These are phyloP conservation scores for Trichoderma gracile DNA, from an alignment of 2,329 filamentous ascomycete species.

Conservation along the genomic window DNA sequence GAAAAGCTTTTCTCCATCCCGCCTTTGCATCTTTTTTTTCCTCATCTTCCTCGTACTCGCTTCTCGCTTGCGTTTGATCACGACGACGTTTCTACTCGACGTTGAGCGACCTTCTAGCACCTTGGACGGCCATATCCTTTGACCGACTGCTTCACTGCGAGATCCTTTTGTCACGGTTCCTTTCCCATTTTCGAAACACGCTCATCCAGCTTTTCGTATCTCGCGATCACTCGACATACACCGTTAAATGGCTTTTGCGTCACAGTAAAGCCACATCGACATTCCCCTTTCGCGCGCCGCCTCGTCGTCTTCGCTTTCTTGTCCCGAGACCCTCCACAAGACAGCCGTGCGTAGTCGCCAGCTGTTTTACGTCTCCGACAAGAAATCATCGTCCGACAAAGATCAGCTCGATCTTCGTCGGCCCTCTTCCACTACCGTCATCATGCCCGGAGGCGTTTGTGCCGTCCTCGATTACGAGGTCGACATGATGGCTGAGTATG, in stretches of 20 bases:
- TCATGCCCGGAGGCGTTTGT: constrained; percentile 79
- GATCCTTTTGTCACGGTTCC: constrained; percentile 23
- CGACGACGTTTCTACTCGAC: constrained; percentile 17
- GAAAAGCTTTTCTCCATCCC: constrained; percentile 13
- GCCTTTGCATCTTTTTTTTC: constrained; percentile 9
- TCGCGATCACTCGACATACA: constrained; percentile 29
- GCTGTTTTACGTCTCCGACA: constrained; percentile 27
- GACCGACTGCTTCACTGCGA: constrained; percentile 25
- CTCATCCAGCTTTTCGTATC: constrained; percentile 16
- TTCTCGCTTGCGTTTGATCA: constrained; percentile 3
- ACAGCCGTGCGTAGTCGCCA: constrained; percentile 17
- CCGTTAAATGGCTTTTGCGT: constrained; percentile 40
- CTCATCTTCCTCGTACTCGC: constrained; percentile 11
- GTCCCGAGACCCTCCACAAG: constrained; percentile 8
- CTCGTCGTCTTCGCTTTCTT: constrained; percentile 24
- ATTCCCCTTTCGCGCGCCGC: constrained; percentile 20
- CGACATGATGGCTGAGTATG: constrained; percentile 93
- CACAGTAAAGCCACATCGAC: constrained; percentile 31
- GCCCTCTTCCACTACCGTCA: constrained; percentile 41
- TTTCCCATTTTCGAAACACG: constrained; percentile 4
- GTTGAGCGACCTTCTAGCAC: constrained; percentile 14
- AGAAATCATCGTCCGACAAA: constrained; percentile 39
- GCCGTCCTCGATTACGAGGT: constrained; percentile 96
- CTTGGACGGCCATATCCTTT: constrained; percentile 22
- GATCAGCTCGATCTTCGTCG: constrained; percentile 46